A percentile compares a stretch with the other conserved stretches of the same genome.
phyloP scores from a whole-genome alignment of 768 basidiomycete genomes.

The Hirschioporus abietinus region DNA sequence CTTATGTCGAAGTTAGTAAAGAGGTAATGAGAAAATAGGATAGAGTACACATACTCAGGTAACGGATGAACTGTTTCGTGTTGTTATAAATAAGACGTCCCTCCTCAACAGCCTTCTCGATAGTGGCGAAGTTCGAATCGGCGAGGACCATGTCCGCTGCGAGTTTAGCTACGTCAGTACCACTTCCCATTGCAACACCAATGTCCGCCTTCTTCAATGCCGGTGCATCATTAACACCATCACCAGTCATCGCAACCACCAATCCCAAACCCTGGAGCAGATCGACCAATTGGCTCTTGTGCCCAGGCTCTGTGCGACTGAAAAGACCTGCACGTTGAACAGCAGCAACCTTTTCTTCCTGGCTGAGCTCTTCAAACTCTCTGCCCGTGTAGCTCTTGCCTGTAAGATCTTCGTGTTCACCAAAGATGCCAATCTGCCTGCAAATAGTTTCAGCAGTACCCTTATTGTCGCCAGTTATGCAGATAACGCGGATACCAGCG shows the following conservation, averaged over 20 bases:
- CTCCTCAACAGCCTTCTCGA: conserved; percentile 95
- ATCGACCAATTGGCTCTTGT: conserved; percentile 94
- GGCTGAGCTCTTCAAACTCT: conserved; percentile 78
- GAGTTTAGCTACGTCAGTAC: conserved; percentile 96
- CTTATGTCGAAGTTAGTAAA: conserved; percentile 6
- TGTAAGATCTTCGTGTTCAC: conserved; percentile 77
- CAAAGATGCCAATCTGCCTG: conserved; percentile 92
- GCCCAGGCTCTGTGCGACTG: conserved; percentile 88
- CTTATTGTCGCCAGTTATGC: conserved; percentile 98
- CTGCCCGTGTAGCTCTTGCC: conserved; percentile 94
- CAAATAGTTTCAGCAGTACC: conserved; percentile 97
- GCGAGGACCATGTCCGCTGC: conserved; percentile 98
- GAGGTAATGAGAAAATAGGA: conserved; percentile 28
- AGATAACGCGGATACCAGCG: conserved; percentile 93
- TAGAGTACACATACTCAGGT: conserved; percentile 66
- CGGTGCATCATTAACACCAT: conserved; percentile 98
- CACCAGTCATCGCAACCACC: conserved; percentile 97
- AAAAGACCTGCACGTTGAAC: conserved; percentile 89
- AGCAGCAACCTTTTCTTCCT: conserved; percentile 78
- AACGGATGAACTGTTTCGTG: conserved; percentile 99
- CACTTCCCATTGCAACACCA: conserved; percentile 98
- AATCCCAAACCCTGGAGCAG: conserved; percentile 85
- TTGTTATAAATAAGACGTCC: conserved; percentile 98
- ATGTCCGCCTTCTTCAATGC: conserved; percentile 97
- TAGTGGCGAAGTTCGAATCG: conserved; percentile 96